Base-by-base conservation (phyloP, 176 grass and related monocot species). In the Melocanna baccifera region DNA sequence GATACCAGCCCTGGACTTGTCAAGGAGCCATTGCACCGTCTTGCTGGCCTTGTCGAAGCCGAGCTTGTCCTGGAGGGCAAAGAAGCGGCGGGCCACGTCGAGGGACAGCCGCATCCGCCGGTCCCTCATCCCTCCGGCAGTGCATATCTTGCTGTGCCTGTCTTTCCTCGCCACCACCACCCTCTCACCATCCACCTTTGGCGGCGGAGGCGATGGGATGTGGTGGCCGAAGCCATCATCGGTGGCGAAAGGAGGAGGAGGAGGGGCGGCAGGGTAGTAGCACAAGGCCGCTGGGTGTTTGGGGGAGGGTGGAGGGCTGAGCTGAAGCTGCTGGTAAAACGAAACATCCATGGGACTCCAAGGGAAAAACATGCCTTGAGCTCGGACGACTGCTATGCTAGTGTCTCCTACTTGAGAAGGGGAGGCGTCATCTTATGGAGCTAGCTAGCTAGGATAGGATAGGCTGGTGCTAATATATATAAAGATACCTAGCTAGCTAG, bases 1-100 rank as follows among this genome's bases (percentile, higher is more conserved):
- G 41, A 90, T 90, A 55, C 78, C 83, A 4, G 77, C 48, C 19
- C 73, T 82, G 58, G 83, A 86, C 88, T 36, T 69, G 41, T 83
- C 67, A 2, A 90, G 78, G 46, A 90, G 77, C 88, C 88, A 90
- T 41, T 86, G 71, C 61, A 90, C 77, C 30, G 88, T 90, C 72
- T 90, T 90, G 83, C 88, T 90, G 37, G 88, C 88, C 88, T 86
- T 90, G 77, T 90, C 83, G 36, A 90, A 90, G 6, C 88, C 88
- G 20, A 90, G 88, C 72, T 69, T 81, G 78, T 90, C 88, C 70
- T 90, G 88, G 7, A 90, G 82, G 40, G 56, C 70, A 43, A 90
- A 90, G 70, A 90, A 90, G 36, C 50, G 79, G 23, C 42, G 78
- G 20, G 88, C 82, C 7, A 90, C 88, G 47, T 82, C 71, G 10